Evolutionary conservation across 306 rosid species (phyloP), one percentile per base, ranked within the genome.

Genomic region (Ziziphus jujuba): DNA sequence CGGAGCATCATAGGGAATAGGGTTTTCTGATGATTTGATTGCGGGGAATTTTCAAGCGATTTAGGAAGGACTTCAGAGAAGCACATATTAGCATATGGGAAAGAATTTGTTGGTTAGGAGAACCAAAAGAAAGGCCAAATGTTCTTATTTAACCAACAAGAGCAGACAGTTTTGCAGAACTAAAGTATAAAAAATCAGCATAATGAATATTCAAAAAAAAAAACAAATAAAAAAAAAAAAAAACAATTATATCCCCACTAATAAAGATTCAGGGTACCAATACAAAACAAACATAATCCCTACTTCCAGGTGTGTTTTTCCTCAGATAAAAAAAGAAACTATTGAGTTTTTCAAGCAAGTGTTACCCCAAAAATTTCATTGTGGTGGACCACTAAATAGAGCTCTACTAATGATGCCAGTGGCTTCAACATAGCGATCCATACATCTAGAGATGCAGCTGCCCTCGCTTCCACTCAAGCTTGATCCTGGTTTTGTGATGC

Each of bases 341-440:
- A 25, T 0, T 20, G 40, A 59, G 23, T 43, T 61, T 61, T 38
- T 40, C 17, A 56, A 45, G 31, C 70, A 54, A 64, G 61, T 49
- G 38, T 34, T 47, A 21, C 6, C 17, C 24, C 49, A 6, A 16
- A 56, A 60, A 35, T 25, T 70, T 81, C 73, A 90, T 15, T 74
- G 86, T 45, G 69, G 88, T 23, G 72, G 34, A 62, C 82, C 81
- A 21, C 87, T 80, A 70, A 90, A 83, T 35, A 95, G 78, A 7
- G 99, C 74, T 75, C 76, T 86, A 81, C 92, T 88, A 70, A 95
- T 72, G 53, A 95, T 85, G 67, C 96, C 90, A 5, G 99, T 95
- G 53, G 99, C 99, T 83, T 95, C 99, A 21, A 95, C 82, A 64
- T 88, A 95, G 82, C 99, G 96, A 64, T 95, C 99, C 65, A 95